A percentile compares a stretch with the other conserved stretches of the same genome.
Conservation (phyloP, 768 basidiomycete species). For the Russula foetens region DNA sequence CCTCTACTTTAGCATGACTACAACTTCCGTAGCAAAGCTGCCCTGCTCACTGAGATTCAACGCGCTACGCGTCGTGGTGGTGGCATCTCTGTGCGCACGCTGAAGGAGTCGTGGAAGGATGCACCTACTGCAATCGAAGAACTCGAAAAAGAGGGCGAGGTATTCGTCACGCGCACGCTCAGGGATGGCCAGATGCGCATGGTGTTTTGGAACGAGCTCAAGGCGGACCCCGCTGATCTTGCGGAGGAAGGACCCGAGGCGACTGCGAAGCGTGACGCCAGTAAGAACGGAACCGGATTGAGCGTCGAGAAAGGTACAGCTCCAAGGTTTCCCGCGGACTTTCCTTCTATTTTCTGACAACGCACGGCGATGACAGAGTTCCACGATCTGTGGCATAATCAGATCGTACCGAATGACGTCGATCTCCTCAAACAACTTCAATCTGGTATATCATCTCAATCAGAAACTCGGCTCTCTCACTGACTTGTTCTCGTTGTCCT, state of each 20-base stretch:
- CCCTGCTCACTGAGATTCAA: slow-evolving; percentile 79
- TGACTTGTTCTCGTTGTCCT: slow-evolving; percentile 2
- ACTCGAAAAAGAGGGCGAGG: slow-evolving; percentile 82
- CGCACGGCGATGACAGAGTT: slow-evolving; percentile 51
- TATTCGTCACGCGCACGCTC: slow-evolving; percentile 75
- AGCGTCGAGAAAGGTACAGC: slow-evolving; percentile 71
- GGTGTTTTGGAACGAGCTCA: slow-evolving; percentile 89
- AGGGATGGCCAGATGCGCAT: slow-evolving; percentile 78
- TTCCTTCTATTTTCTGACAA: background rate
- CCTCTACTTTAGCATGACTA: slow-evolving; percentile 62
- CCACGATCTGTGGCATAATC: slow-evolving; percentile 74
- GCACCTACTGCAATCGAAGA: slow-evolving; percentile 79
- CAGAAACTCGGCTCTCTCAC: background rate
- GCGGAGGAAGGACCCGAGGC: slow-evolving; percentile 13
- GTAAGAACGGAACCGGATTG: slow-evolving; percentile 58
- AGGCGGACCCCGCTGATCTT: slow-evolving; percentile 36
- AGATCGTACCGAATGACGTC: slow-evolving; percentile 80
- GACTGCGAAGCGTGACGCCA: slow-evolving; percentile 14
- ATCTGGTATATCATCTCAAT: slow-evolving; percentile 40
- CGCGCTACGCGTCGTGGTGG: slow-evolving; percentile 77
- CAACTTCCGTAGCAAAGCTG: slow-evolving; percentile 76
- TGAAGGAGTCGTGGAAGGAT: slow-evolving; percentile 91
- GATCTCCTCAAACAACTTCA: slow-evolving; percentile 73
- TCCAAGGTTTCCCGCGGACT: background rate
- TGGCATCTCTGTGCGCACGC: slow-evolving; percentile 71